Base-by-base conservation (phyloP, 345 rosid genomes). In the Triadica sebifera region DNA sequence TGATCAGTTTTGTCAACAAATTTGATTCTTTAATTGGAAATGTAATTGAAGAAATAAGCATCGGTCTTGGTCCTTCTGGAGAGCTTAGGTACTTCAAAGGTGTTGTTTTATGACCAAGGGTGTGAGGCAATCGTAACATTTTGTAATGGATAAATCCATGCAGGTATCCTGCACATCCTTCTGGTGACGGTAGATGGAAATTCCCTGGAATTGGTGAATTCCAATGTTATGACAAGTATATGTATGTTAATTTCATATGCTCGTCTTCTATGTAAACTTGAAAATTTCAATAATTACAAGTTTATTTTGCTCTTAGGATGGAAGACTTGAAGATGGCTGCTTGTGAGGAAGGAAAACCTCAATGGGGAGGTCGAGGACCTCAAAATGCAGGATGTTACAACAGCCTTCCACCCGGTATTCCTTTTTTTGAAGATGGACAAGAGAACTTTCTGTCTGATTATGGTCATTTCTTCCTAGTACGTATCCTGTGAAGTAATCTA, bases 201-300 rank as follows among this genome's bases (percentile, higher is more conserved):
- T 88, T 88, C 77, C 90, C 90, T 77, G 92, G 92, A 70, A 88
- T 86, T 50, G 92, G 92, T 82, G 92, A 88, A 88, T 88, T 88
- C 51, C 92, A 88, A 65, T 88, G 92, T 70, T 86, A 88, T 78
- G 92, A 88, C 84, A 88, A 88, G 79, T 88, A 88, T 81, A 88
- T 88, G 92, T 88, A 79, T 78, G 92, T 73, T 52, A 63, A 69
- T 13, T 0, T 55, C 58, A 75, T 47, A 11, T 12, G 17, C 38
- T 13, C n/a, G 20, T 72, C 63, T 1, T 60, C 8, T 46, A 25
- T 76, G 50, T 20, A 45, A 37, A 64, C 38, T 4, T 53, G 37
- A 50, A 74, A 58, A 41, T 63, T 50, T 71, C 52, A 55, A 41
- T 62, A 62, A 58, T 74, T 52, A 72, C 58, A 68, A 67, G 73